Conservation (phyloP, 306 rosid genomes). For the Arachis hypogaea region DNA sequence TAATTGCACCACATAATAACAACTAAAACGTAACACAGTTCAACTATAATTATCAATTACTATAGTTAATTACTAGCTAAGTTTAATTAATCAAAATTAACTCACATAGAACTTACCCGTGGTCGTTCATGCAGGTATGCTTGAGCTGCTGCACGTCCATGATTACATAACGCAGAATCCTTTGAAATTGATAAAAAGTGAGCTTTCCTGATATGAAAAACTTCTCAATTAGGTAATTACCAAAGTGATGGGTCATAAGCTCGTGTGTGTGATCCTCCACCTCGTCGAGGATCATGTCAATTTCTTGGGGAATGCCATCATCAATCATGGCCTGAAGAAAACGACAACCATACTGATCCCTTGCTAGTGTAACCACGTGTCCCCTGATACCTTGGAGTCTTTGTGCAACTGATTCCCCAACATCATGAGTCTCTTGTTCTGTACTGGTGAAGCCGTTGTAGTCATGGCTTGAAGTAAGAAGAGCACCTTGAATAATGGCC, state of each 20-base stretch:
- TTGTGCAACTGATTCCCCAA: no score
- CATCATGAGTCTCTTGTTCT: no score
- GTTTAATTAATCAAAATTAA: no score
- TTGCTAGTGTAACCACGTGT: conserved; percentile 20
- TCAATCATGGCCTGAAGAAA: conserved; percentile 14
- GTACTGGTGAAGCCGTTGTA: no score
- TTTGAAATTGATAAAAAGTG: background rate
- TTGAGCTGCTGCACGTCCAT: background rate
- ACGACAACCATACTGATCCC: background rate
- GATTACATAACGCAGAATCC: background rate
- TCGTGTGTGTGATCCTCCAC: conserved; percentile 13
- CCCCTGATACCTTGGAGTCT: conserved; percentile 18
- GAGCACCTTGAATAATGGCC: no score
- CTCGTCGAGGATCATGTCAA: background rate
- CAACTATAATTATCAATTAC: no score
- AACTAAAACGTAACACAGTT: background rate
- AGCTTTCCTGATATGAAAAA: conserved; percentile 18
- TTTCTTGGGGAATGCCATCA: background rate
- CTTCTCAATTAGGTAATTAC: conserved; percentile 27
- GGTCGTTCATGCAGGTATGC: conserved; percentile 36
- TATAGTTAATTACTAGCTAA: no score
- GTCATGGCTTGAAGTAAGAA: no score
- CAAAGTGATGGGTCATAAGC: conserved; percentile 34
- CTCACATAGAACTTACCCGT: conserved; percentile 39
- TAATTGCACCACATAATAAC: background rate